A percentile compares a stretch with the other conserved stretches of the same genome.
Conservation (phyloP, 2,329 filamentous ascomycete genomes). For the Cladobotryum mycophilum region DNA sequence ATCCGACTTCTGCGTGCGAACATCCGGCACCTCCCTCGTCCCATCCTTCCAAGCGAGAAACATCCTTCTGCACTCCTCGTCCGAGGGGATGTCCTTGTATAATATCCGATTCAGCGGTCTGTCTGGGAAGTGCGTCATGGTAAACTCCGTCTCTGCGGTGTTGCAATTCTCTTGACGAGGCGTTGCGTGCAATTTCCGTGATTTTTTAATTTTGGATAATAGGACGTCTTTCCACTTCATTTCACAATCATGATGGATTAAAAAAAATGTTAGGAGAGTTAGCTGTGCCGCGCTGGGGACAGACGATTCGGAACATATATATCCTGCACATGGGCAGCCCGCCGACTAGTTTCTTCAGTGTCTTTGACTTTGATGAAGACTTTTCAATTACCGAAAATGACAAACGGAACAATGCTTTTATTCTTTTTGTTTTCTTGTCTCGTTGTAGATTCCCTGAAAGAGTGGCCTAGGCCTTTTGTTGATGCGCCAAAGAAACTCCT, state of each 20-base stretch:
- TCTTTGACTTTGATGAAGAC: too few relatives aligned
- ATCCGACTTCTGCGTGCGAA: not conserved
- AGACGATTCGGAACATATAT: too few relatives aligned
- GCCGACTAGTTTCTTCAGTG: too few relatives aligned
- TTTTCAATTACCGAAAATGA: too few relatives aligned
- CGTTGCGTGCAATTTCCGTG: too few relatives aligned
- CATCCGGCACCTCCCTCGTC: not conserved
- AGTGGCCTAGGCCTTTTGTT: not conserved
- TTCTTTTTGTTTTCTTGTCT: not conserved
- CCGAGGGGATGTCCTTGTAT: constrained; percentile 18
- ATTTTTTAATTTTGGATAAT: too few relatives aligned
- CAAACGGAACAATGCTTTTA: not conserved
- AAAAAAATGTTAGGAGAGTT: too few relatives aligned
- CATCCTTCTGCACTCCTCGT: constrained; percentile 16
- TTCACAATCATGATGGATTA: too few relatives aligned
- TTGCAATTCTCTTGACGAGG: too few relatives aligned
- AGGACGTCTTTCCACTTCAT: too few relatives aligned
- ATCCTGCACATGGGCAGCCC: too few relatives aligned
- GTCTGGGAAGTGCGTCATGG: constrained; percentile 20
- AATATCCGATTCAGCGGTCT: constrained; percentile 16
- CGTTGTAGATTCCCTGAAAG: not conserved
- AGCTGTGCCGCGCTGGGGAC: too few relatives aligned
- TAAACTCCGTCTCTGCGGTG: constrained; percentile 13
- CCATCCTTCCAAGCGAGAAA: not conserved
- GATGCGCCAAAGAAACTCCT: not conserved